Base-by-base conservation (phyloP, 306 rosid genomes). In the Lathyrus sativus region DNA sequence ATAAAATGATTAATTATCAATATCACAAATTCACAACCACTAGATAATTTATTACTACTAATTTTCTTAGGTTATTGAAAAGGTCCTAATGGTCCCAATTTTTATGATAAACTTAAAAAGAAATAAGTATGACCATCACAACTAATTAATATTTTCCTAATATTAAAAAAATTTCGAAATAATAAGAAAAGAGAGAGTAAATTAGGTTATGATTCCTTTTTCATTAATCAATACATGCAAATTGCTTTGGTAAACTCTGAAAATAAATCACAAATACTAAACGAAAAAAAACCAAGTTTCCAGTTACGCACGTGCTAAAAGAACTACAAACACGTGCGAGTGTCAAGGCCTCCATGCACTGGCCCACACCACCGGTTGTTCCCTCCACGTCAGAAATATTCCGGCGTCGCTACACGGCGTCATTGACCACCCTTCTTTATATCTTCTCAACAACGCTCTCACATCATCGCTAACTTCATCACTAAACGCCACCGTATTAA, bases 401-500 rank as follows among this genome's bases (percentile, higher is more conserved):
- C 98, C 98, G 81, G 86, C 83, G 8, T 81, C 80, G 44, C 79
- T 64, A 62, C 89, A 81, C 80, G 74, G 89, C 65, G 77, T 73
- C 97, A 93, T 86, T 9, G 91, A 68, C 97, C 98, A 93, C 2
- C 96, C 98, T 4, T 93, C 98, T 77, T 76, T 90, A 48, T 93
- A 90, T 85, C 97, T 88, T 64, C 98, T 79, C 72, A 93, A 71
- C 67, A 93, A 45, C 7, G 98, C 96, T 8, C 90, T 75, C 44
- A 88, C 98, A 48, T 93, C 98, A 11, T 93, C 98, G 9, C 84
- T 72, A 24, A 90, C 98, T 76, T 93, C 98, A 6, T 93, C 98
- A 15, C 96, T 93, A 44, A 82, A 93, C 73, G 88, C 46, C 61
- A 46, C 70, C 26, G 98, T 70, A 62, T 57, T 76, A 3, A 86